A percentile compares a stretch with the other conserved stretches of the same genome.
Evolutionary conservation across 2,329 filamentous ascomycete genomes (phyloP).

Genomic region (Massarina eburnea): DNA sequence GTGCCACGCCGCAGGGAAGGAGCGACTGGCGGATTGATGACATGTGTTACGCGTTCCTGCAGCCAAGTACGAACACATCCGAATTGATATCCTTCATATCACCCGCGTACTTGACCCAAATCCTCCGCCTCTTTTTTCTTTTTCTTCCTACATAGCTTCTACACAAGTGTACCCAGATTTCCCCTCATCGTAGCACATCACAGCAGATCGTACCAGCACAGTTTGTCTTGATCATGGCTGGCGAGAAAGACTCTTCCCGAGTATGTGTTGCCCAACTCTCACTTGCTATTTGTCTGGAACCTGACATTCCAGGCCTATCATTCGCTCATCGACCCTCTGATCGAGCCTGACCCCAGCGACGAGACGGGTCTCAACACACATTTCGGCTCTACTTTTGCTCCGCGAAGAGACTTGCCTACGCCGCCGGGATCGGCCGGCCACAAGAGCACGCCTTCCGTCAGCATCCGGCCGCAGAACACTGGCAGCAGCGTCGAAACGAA

Average conservation of each 20-base stretch:
- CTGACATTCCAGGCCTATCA: constrained; percentile 57
- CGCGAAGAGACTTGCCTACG: constrained; percentile 29
- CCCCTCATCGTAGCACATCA: not conserved
- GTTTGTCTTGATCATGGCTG: constrained; percentile 13
- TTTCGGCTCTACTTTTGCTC: constrained; percentile 52
- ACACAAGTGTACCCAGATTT: constrained; percentile 7
- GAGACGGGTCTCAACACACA: constrained; percentile 67
- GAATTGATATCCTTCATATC: constrained; percentile 21
- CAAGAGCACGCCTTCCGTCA: constrained; percentile 26
- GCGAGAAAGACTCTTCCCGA: constrained; percentile 14
- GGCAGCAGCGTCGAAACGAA: constrained; percentile 46
- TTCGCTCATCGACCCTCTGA: constrained; percentile 70
- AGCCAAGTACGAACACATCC: not conserved
- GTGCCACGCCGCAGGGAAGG: constrained; percentile 9
- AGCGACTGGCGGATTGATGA: constrained; percentile 18
- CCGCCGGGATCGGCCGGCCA: constrained; percentile 35
- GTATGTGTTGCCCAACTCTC: constrained; percentile 13
- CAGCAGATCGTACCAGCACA: not conserved
- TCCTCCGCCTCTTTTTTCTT: constrained; percentile 6
- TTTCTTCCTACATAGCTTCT: constrained; percentile 1
- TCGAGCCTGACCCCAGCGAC: constrained; percentile 66
- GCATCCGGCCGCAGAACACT: constrained; percentile 35
- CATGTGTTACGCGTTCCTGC: constrained; percentile 38
- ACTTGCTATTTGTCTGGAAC: not conserved
- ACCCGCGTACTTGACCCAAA: not conserved